A percentile compares a stretch with the other conserved stretches of the same genome.
These are phyloP conservation scores for Canavalia ensiformis DNA, from an alignment of 306 rosid genomes.

Conservation along the genomic window DNA sequence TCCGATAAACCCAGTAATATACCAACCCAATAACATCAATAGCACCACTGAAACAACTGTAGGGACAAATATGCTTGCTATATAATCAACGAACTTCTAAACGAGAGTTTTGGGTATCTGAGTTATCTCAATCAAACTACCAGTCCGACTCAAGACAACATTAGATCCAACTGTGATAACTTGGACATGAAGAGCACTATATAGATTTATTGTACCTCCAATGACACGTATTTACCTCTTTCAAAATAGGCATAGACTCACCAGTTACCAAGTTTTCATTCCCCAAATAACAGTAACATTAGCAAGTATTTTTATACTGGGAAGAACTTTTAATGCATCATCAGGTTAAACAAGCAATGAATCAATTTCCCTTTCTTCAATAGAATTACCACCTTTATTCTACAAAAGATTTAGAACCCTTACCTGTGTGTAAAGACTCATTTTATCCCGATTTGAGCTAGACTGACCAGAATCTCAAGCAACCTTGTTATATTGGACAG, in stretches of 20 bases:
- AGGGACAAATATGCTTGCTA: slow-evolving; percentile 97
- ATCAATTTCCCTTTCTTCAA: slow-evolving; percentile 92
- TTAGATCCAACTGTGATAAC: slow-evolving; percentile 95
- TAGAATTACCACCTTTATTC: slow-evolving; percentile 76
- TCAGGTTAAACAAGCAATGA: slow-evolving; percentile 87
- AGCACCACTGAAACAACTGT: slow-evolving; percentile 79
- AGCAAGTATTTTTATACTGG: slow-evolving; percentile 92
- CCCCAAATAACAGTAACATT: slow-evolving; percentile 92
- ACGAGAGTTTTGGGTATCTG: slow-evolving; percentile 99
- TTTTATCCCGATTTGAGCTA: too few species aligned
- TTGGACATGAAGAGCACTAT: slow-evolving; percentile 80
- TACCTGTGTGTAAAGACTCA: too few species aligned
- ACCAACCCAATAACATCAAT: slow-evolving; percentile 83
- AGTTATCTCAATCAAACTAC: slow-evolving; percentile 95
- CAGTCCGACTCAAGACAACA: slow-evolving; percentile 91
- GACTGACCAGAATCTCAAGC: too few species aligned
- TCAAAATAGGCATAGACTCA: slow-evolving; percentile 81
- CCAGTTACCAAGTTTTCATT: slow-evolving; percentile 99
- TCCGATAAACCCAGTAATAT: slow-evolving; percentile 77
- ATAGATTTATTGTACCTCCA: slow-evolving; percentile 94
- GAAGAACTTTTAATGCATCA: slow-evolving; percentile 89
- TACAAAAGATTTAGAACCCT: too few species aligned
- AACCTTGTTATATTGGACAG: too few species aligned
- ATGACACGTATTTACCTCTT: slow-evolving; percentile 83
- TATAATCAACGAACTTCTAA: slow-evolving; percentile 99